Base-by-base conservation (phyloP, 768 basidiomycete species). In the Leucocoprinus birnbaumii region DNA sequence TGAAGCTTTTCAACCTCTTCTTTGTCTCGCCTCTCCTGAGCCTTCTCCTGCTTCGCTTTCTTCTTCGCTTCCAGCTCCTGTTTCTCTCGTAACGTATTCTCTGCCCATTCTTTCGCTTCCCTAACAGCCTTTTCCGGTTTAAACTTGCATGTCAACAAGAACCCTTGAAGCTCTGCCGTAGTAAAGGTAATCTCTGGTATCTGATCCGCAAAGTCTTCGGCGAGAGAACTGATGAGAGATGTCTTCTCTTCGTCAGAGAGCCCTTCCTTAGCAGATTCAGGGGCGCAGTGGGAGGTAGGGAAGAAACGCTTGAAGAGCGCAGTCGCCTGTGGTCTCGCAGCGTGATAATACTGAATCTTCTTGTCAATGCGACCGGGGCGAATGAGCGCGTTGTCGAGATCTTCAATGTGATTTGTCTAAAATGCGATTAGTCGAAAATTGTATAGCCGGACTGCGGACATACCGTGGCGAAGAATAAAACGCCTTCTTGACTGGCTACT, bases 111-210 rank as follows among this genome's bases (percentile, higher is more conserved):
- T 6, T 58, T 61, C 4, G 65, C 61, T 18, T 64, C 67, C 11
- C 42, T 58, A 0, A 66, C 71, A 0, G 78, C 77, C 3, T 62
- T 60, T 37, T 56, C 60, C 0, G 77, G 74, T 22, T 72, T 58
- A 31, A 66, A 70, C 59, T 79, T 77, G 55, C 71, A 71, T 3
- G 63, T 60, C 9, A 86, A 67, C 8, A 85, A 70, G 64, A 77
- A 85, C 0, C 82, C 81, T 61, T 85, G 83, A 3, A 87, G 70
- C 53, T 84, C 80, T 1, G 84, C 83, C 0, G 80, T 78, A 37
- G 80, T 79, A 59, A 84, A 80, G 51, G 73, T 72, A 41, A 73
- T 60, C 13, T 71, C 64, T 0, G 83, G 82, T 21, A 85, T 64
- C 2, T 58, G 52, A 0, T 63, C 55, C 0, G 76, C 68, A 60